A percentile compares a stretch with the other conserved stretches of the same genome.
Conservation (phyloP, 345 rosid genomes). For the Citrus reticulata region DNA sequence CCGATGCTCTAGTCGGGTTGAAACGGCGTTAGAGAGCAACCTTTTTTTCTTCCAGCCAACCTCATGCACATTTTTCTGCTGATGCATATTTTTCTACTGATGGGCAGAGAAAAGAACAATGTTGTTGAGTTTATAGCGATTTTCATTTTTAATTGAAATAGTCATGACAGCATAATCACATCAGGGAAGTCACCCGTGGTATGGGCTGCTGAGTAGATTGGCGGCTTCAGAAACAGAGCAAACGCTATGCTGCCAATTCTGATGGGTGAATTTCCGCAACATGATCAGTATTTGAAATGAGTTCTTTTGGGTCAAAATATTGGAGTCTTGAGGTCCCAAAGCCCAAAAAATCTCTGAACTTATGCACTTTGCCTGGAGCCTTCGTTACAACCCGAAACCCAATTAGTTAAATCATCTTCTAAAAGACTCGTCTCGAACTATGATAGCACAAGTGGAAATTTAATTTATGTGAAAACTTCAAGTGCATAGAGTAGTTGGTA, state of each 20-base stretch:
- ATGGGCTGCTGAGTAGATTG: no score
- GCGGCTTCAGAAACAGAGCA: no score
- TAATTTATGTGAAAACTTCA: background rate
- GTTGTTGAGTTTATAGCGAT: background rate
- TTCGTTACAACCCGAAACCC: background rate
- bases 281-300: background rate
- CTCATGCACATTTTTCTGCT: no score
- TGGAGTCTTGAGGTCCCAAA: background rate
- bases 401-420: background rate
- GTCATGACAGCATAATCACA: background rate
- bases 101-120: background rate
- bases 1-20: background rate
- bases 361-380: background rate
- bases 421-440: no score
- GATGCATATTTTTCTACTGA: background rate
- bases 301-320: no score
- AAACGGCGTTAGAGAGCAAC: no score
- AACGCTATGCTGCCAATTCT: no score
- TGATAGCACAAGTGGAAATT: background rate
- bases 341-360: background rate
- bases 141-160: background rate
- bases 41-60: background rate
- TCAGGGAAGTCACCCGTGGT: background rate
- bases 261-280: background rate
- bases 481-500: background rate